These are phyloP conservation scores for Fraxinus americana DNA, from an alignment of 257 asterid species.

Conservation along the genomic window DNA sequence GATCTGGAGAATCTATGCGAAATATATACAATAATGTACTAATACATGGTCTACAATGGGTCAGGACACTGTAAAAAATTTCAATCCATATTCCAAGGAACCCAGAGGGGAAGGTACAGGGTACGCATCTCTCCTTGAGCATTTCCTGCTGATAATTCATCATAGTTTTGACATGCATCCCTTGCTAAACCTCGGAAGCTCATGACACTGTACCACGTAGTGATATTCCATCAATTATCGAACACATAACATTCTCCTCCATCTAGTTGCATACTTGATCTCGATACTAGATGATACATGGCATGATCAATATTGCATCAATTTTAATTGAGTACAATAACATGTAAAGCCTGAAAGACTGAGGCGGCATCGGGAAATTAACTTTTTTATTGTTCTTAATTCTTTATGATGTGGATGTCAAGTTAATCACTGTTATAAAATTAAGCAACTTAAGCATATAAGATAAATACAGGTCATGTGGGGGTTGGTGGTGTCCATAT, in stretches of 20 bases:
- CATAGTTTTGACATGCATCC: background rate
- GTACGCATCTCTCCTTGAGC: slow-evolving; percentile 47
- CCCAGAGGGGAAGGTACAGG: slow-evolving; percentile 89
- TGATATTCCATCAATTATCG: background rate
- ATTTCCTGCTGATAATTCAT: background rate
- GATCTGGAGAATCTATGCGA: background rate
- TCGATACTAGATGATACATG: background rate
- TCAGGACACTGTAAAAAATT: slow-evolving; percentile 86
- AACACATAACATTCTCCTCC: background rate
- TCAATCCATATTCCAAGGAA: slow-evolving; percentile 71
- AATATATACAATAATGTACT: background rate
- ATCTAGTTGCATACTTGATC: background rate
- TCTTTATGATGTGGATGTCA: background rate
- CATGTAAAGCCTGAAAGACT: background rate
- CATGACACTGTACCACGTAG: background rate
- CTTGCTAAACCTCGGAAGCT: background rate
- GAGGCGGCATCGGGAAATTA: too few species aligned
- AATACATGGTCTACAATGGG: slow-evolving; percentile 1
- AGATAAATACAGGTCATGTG: background rate
- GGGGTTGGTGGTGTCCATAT: background rate
- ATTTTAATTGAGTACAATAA: background rate
- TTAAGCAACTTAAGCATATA: background rate
- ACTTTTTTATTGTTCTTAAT: background rate
- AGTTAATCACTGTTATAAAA: background rate
- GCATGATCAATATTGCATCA: too few species aligned